These are phyloP conservation scores for Shiraia sp. DNA, from an alignment of 2,329 filamentous ascomycete species.

Conservation along the genomic window DNA sequence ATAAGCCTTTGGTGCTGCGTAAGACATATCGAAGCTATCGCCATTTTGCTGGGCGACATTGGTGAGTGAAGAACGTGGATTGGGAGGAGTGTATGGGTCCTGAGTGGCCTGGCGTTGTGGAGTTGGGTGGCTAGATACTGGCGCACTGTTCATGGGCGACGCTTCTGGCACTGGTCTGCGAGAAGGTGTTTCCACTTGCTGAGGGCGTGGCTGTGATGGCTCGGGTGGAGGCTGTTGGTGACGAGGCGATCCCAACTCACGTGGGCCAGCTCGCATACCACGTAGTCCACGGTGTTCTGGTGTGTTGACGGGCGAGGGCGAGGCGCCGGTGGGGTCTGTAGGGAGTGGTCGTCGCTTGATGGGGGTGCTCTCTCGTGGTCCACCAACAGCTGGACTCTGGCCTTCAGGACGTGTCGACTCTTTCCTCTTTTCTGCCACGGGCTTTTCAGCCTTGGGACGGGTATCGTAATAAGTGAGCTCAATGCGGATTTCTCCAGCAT, in stretches of 20 bases:
- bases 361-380: conserved; percentile 60
- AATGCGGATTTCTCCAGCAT: conserved; percentile 90
- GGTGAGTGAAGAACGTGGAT: conserved; percentile 28
- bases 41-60: conserved; percentile 23
- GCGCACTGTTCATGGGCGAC: conserved; percentile 23
- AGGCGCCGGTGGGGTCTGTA: conserved; percentile 67
- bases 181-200: conserved; percentile 26
- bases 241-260: conserved; percentile 41
- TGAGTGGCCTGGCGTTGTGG: conserved; percentile 29
- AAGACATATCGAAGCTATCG: conserved; percentile 41
- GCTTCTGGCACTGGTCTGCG: conserved; percentile 36
- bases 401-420: conserved; percentile 37
- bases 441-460: conserved; percentile 78
- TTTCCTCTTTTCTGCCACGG: conserved; percentile 59
- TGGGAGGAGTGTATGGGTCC: conserved; percentile 25
- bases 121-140: conserved; percentile 25
- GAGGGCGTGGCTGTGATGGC: conserved; percentile 21
- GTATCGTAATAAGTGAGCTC: conserved; percentile 97
- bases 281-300: conserved; percentile 37
- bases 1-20: conserved; percentile 42
- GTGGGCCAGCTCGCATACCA: conserved; percentile 36
- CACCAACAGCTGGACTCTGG: conserved; percentile 46
- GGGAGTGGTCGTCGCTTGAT: conserved; percentile 86
- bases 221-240: conserved; percentile 29
- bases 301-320: conserved; percentile 41